These are phyloP conservation scores for Arabis alpina DNA, from an alignment of 345 rosid species.

Conservation along the genomic window DNA sequence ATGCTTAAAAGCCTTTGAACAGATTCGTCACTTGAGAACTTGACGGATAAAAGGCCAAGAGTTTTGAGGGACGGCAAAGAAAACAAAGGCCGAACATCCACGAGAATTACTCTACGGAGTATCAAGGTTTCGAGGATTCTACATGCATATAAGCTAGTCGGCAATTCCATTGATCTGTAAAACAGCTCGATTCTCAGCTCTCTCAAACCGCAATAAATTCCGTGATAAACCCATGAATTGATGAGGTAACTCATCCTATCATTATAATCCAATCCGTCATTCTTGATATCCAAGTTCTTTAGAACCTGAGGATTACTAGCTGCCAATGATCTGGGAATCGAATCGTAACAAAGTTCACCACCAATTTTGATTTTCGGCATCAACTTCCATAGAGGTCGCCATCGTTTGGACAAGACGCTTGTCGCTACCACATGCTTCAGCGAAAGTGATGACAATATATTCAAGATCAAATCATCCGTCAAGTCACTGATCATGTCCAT, in stretches of 20 bases:
- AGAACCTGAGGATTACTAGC: background rate
- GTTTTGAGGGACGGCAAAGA: background rate
- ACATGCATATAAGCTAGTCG: background rate
- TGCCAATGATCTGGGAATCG: background rate
- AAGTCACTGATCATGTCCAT: background rate
- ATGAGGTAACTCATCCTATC: too few species aligned
- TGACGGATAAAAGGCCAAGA: slow-evolving; percentile 20
- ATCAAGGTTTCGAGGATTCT: slow-evolving; percentile 13
- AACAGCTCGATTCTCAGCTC: slow-evolving; percentile 8
- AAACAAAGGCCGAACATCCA: background rate
- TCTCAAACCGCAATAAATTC: slow-evolving; percentile 12
- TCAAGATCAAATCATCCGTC: slow-evolving; percentile 3
- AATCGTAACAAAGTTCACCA: background rate
- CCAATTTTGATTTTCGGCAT: background rate
- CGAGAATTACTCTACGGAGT: background rate
- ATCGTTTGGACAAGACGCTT: background rate
- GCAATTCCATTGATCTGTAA: background rate
- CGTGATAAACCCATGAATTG: background rate
- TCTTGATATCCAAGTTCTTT: background rate
- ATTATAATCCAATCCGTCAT: too few species aligned
- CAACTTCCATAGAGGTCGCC: slow-evolving; percentile 1
- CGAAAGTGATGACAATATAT: background rate
- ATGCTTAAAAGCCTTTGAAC: slow-evolving; percentile 12
- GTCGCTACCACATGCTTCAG: background rate
- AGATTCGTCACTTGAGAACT: slow-evolving; percentile 26